Conservation (phyloP, 2,329 filamentous ascomycete genomes). For the Chalaropsis thielavioides region DNA sequence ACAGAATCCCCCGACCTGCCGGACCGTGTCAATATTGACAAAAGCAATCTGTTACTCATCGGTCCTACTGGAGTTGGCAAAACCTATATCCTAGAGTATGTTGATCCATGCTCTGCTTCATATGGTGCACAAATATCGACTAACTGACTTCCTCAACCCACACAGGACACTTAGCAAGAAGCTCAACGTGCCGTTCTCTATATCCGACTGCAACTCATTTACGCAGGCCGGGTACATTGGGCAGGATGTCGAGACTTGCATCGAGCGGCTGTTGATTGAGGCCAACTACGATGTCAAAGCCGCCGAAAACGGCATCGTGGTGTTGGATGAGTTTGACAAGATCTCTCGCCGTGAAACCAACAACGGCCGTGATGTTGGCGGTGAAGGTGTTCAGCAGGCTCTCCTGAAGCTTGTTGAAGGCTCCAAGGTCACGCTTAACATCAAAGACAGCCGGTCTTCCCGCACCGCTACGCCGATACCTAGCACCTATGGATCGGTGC, state of each 20-base stretch:
- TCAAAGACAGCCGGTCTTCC: conserved; percentile 59
- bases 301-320: conserved; percentile 84
- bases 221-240: conserved; percentile 96
- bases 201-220: conserved; percentile 89
- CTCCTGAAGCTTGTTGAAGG: conserved; percentile 92
- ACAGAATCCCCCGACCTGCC: conserved; percentile 33
- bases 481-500: conserved; percentile 35
- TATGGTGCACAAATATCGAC: background rate
- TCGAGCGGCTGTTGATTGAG: conserved; percentile 77
- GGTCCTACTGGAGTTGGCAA: conserved; percentile 93
- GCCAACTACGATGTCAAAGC: conserved; percentile 76
- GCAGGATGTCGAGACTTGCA: conserved; percentile 91
- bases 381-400: conserved; percentile 93
- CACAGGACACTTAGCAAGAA: conserved; percentile 73
- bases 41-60: conserved; percentile 83
- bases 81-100: conserved; percentile 71
- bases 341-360: conserved; percentile 77
- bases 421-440: conserved; percentile 80
- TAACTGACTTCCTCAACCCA: conserved; percentile 20
- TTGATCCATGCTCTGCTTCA: background rate
- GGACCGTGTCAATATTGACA: conserved; percentile 62
- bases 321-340: conserved; percentile 95
- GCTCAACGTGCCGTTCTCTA: conserved; percentile 88
- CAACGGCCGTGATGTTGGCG: conserved; percentile 85
- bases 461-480: conserved; percentile 39